Percentiles rank a stretch among this genome's conserved stretches.
Conservation (phyloP, 805 yeast species). For the Metschnikowia gelsemii region DNA sequence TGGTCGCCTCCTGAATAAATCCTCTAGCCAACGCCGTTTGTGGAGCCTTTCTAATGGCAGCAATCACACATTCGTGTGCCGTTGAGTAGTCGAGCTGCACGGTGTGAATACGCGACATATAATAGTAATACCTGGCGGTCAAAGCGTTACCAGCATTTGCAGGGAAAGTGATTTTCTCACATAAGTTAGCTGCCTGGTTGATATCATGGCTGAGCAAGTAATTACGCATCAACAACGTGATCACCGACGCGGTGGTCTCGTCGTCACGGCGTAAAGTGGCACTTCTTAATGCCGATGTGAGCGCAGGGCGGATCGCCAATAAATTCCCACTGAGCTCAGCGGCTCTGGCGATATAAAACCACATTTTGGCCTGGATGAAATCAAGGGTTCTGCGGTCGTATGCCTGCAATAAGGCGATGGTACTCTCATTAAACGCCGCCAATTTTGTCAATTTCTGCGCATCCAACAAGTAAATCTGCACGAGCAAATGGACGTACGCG, state of each 20-base stretch:
- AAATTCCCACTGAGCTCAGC: constrained; percentile 60
- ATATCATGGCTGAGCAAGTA: constrained; percentile 77
- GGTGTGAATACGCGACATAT: constrained; percentile 85
- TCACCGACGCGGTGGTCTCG: constrained; percentile 85
- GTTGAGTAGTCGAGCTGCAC: constrained; percentile 89
- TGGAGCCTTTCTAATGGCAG: constrained; percentile 96
- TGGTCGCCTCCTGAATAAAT: constrained; percentile 84
- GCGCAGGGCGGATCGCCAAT: constrained; percentile 61
- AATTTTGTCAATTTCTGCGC: constrained; percentile 47
- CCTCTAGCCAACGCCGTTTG: constrained; percentile 84
- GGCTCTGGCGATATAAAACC: constrained; percentile 83
- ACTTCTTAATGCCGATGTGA: constrained; percentile 76
- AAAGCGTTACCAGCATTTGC: constrained; percentile 79
- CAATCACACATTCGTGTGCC: constrained; percentile 85
- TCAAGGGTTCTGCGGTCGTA: constrained; percentile 84
- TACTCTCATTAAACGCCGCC: constrained; percentile 51
- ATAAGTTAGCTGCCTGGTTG: constrained; percentile 82
- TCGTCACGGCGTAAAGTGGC: constrained; percentile 89
- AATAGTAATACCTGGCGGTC: constrained; percentile 88
- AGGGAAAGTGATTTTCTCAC: constrained; percentile 88
- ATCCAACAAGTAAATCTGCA: constrained; percentile 76
- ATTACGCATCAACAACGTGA: constrained; percentile 81
- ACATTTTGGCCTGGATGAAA: constrained; percentile 80
- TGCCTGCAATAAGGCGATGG: constrained; percentile 53
- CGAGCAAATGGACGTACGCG: constrained; percentile 72